Evolutionary conservation across 2,329 filamentous ascomycete species (phyloP), one percentile per base, ranked within the genome.

Genomic region (Penicillium aurantiogriseum): DNA sequence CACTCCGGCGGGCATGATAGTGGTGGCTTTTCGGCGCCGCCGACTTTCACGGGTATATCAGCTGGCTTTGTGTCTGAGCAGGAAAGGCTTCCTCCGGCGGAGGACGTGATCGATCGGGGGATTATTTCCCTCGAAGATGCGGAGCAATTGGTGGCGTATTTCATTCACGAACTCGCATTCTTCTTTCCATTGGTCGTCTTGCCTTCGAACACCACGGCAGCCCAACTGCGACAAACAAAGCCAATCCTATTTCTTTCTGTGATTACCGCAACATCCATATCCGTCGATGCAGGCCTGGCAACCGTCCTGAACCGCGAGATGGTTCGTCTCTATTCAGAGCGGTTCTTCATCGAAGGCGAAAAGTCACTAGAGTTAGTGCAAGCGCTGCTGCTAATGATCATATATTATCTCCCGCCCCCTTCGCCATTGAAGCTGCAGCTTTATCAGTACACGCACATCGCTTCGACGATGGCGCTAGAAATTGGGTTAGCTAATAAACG

Each of bases 211-310:
- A 71, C 69, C 35, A 71, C 71, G 0, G 70, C 71, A 17, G 59
- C 63, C 11, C 69, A 70, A 21, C 51, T 74, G 50, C 70, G 71
- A 51, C 63, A 63, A 21, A 64, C 67, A 38, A 87, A 84, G 67
- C 89, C 89, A 1, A 79, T 84, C 2, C 77, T 92, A 9, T 91
- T 91, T 67, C 79, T 90, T n/a, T 81, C 88, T 31, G 79, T 91
- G 65, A 83, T 92, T 74, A 83, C 87, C 0, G 85, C 84, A 9
- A 83, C 87, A 5, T 82, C 86, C 5, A 84, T 83, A 10, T 83
- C 87, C 61, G 77, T 79, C 21, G 25, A 77, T 82, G 56, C 66
- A 5, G 68, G 72, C 3, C 63, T 82, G 5, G 78, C 79, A 39
- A 71, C 70, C 8, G 65, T 68, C 27, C 71, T 83, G 38, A 80